phyloP scores from a whole-genome alignment of 2,329 filamentous ascomycete genomes.

The Zasmidium cellare region DNA sequence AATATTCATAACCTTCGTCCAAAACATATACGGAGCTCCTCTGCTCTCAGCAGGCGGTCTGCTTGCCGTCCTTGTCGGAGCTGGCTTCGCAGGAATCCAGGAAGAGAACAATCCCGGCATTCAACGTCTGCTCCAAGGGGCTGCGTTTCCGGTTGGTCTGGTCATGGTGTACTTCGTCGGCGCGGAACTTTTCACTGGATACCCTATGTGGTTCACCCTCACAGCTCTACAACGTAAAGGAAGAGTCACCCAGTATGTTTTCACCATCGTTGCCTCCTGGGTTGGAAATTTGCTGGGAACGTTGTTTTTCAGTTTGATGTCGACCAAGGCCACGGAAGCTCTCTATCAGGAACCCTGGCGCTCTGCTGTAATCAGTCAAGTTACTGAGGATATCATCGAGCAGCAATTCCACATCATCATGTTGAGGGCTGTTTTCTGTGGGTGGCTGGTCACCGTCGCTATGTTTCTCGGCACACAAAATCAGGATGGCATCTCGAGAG shows the following conservation, averaged over 20 bases:
- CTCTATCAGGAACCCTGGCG: conserved; percentile 25
- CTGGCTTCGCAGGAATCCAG: conserved; percentile 20
- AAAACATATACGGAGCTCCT: conserved; percentile 31
- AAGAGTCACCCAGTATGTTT: conserved; percentile 20
- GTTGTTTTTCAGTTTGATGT: conserved; percentile 18
- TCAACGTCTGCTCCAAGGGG: conserved; percentile 26
- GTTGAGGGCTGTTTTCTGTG: conserved; percentile 29
- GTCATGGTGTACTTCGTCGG: conserved; percentile 31
- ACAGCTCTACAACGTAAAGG: conserved; percentile 26
- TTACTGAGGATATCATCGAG: conserved; percentile 26
- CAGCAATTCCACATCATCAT: conserved; percentile 28
- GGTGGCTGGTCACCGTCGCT: conserved; percentile 31
- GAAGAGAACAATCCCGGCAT: conserved; percentile 24
- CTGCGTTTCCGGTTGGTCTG: conserved; percentile 29
- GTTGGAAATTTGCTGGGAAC: conserved; percentile 26
- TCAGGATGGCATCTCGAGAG: conserved; percentile 32
- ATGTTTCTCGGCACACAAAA: conserved; percentile 34
- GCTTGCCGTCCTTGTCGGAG: conserved; percentile 23
- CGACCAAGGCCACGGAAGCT: conserved; percentile 20
- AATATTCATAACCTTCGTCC: conserved; percentile 22
- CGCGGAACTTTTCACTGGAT: conserved; percentile 33
- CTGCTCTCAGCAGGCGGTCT: conserved; percentile 27
- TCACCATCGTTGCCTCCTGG: conserved; percentile 18
- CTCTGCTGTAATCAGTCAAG: conserved; percentile 21
- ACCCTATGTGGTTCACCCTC: conserved; percentile 34